Percentiles rank a stretch among this genome's conserved stretches.
These are phyloP conservation scores for Puccinia hordei DNA, from an alignment of 1,284 basidiomycete genomes.

Conservation along the genomic window DNA sequence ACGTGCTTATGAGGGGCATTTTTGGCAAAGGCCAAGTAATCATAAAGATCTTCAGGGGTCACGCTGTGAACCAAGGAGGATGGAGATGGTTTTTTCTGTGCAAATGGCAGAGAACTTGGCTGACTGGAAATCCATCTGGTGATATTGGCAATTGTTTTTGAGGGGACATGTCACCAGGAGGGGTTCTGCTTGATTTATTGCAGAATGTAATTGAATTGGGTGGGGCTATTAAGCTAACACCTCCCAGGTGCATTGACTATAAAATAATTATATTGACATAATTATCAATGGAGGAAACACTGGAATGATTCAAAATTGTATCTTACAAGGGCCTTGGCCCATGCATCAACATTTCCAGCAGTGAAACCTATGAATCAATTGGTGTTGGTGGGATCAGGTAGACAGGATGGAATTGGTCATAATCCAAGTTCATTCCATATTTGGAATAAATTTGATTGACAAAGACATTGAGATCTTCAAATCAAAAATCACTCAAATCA, in stretches of 20 bases:
- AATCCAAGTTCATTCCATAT: background rate
- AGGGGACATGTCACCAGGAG: background rate
- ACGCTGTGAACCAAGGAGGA: background rate
- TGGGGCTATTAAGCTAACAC: background rate
- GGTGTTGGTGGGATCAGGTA: background rate
- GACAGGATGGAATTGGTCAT: background rate
- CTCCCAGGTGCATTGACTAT: background rate
- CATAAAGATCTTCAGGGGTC: background rate
- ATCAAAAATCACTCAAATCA: background rate
- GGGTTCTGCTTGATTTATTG: background rate
- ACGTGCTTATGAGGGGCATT: slow-evolving; percentile 8
- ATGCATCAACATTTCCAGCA: background rate
- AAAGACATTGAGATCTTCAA: background rate
- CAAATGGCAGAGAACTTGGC: background rate
- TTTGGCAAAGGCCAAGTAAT: background rate
- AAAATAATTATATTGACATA: background rate
- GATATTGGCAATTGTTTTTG: background rate
- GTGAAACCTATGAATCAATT: background rate
- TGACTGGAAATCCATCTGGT: background rate
- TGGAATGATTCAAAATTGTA: background rate
- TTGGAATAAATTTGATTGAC: background rate
- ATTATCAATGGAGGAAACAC: no score
- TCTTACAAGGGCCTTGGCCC: slow-evolving; percentile 5
- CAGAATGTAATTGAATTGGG: background rate
- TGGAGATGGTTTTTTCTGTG: background rate